Conservation (phyloP, 345 rosid species). For the Clarkia xantiana region DNA sequence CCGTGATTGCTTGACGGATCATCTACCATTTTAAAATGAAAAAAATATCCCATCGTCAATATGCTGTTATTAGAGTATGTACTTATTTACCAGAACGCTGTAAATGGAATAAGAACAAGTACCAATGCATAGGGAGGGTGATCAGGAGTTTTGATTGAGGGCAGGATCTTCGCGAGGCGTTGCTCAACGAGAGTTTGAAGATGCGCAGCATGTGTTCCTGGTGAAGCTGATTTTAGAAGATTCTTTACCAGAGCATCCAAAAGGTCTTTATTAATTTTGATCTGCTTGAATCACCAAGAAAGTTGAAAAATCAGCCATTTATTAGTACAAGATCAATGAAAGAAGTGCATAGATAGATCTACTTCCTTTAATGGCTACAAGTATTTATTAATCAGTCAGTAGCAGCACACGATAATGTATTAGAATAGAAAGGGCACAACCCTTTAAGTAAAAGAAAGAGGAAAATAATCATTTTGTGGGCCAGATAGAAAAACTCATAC, state of each 20-base stretch:
- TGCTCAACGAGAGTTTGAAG: constrained; percentile 4
- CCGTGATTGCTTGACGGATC: constrained; percentile 20
- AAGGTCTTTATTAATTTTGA: not conserved
- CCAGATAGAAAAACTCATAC: no score
- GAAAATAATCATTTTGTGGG: no score
- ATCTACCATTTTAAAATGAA: constrained; percentile 12
- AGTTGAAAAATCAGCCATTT: not conserved
- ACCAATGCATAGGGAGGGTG: constrained; percentile 16
- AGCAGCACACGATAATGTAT: no score
- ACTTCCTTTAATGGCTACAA: no score
- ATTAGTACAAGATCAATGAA: no score
- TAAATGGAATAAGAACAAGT: not conserved
- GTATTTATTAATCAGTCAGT: no score
- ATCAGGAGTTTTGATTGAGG: constrained; percentile 3
- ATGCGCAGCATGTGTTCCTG: not conserved
- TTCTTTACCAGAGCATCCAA: constrained; percentile 2
- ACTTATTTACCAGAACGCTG: not conserved
- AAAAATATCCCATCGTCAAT: not conserved
- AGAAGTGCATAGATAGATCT: no score
- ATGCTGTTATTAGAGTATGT: not conserved
- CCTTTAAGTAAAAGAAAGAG: no score
- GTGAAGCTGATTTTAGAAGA: not conserved
- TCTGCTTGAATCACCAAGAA: not conserved
- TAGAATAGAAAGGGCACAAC: no score
- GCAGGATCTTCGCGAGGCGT: constrained; percentile 5